Conservation (phyloP, 2,329 filamentous ascomycete species). For the Fusarium caatingaense region DNA sequence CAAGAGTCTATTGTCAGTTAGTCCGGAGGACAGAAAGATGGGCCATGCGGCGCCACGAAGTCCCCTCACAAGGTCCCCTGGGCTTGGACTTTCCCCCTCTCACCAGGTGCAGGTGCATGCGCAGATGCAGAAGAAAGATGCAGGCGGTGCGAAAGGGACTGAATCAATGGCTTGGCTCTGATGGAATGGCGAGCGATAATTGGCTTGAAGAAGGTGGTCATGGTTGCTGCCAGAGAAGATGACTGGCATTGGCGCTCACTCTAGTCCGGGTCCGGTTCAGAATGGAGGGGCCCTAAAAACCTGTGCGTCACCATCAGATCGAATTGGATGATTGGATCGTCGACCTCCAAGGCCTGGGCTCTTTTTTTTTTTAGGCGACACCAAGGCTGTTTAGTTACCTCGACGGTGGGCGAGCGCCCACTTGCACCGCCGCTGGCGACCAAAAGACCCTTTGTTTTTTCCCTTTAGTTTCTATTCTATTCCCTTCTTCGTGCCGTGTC, state of each 20-base stretch:
- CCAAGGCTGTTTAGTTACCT: slow-evolving; percentile 15
- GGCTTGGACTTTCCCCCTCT: background rate
- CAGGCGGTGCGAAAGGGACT: slow-evolving; percentile 28
- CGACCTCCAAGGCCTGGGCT: slow-evolving; percentile 12
- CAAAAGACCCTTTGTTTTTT: slow-evolving; percentile 37
- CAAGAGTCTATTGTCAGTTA: slow-evolving; percentile 13
- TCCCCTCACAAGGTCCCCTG: slow-evolving; percentile 19
- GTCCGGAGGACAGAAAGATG: slow-evolving; percentile 4
- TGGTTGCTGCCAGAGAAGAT: slow-evolving; percentile 44
- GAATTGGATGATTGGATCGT: slow-evolving; percentile 48
- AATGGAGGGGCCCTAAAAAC: slow-evolving; percentile 43
- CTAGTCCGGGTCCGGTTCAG: slow-evolving; percentile 44
- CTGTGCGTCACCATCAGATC: slow-evolving; percentile 49
- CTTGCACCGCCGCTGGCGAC: slow-evolving; percentile 40
- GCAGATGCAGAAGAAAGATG: slow-evolving; percentile 19
- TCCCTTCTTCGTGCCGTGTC: slow-evolving; percentile 2
- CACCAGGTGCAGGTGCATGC: slow-evolving; percentile 38
- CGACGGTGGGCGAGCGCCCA: slow-evolving; percentile 29
- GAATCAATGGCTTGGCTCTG: slow-evolving; percentile 28
- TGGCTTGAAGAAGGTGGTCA: slow-evolving; percentile 19
- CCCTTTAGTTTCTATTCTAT: slow-evolving; percentile 10
- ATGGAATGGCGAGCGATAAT: slow-evolving; percentile 5
- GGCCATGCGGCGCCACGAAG: slow-evolving; percentile 18
- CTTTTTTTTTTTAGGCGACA: slow-evolving; percentile 16
- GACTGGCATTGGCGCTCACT: slow-evolving; percentile 48